Conservation (phyloP, 768 basidiomycete genomes). For the Harrya chromipes region DNA sequence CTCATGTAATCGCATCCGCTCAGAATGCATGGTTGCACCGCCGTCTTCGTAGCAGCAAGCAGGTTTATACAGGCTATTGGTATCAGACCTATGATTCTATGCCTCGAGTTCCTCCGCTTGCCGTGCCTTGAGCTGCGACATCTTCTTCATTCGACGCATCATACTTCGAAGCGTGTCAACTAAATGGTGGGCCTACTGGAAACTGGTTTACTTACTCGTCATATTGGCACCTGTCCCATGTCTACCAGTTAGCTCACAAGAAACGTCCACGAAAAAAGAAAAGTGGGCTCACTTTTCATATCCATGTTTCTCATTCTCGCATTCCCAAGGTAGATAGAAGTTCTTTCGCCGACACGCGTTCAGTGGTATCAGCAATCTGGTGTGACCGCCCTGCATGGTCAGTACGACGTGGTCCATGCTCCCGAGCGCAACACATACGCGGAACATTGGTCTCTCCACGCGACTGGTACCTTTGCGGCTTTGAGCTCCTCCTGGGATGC, state of each 20-base stretch:
- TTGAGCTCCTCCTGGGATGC: constrained; percentile 86
- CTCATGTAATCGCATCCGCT: constrained; percentile 13
- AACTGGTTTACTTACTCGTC: constrained; percentile 67
- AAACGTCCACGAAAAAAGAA: not conserved
- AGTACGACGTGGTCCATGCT: too few species aligned
- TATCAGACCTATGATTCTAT: constrained; percentile 21
- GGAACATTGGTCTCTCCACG: constrained; percentile 89
- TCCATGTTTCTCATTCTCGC: constrained; percentile 80
- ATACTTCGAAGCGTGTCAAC: constrained; percentile 47
- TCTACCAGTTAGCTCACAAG: constrained; percentile 6
- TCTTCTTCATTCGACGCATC: constrained; percentile 82
- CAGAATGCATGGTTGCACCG: constrained; percentile 6
- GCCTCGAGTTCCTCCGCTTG: constrained; percentile 39
- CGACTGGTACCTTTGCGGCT: constrained; percentile 67
- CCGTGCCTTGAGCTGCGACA: constrained; percentile 65
- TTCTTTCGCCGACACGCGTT: constrained; percentile 82
- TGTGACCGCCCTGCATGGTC: not conserved
- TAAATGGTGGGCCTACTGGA: not conserved
- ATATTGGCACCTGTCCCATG: constrained; percentile 74
- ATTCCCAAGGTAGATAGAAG: constrained; percentile 87
- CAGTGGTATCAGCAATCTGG: constrained; percentile 79
- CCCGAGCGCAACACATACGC: constrained; percentile 53
- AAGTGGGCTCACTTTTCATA: constrained; percentile 70
- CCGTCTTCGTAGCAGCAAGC: not conserved
- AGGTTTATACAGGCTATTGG: constrained; percentile 13